Conservation (phyloP, 2,329 filamentous ascomycete genomes). For the Botrytis fabae region DNA sequence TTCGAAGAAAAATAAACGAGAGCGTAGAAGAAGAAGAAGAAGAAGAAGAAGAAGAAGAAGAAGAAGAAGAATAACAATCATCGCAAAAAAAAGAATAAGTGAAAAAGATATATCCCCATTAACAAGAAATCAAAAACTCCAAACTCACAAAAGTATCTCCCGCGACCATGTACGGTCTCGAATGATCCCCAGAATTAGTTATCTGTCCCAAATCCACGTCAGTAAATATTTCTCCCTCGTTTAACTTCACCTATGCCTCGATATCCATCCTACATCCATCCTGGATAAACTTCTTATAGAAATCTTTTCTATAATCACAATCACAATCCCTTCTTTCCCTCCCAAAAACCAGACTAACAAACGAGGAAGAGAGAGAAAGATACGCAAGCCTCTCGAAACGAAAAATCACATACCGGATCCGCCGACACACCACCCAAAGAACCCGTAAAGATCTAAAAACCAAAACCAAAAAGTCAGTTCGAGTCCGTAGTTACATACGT, state of each 20-base stretch:
- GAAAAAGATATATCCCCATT: background rate
- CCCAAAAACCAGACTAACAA: background rate
- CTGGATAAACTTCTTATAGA: background rate
- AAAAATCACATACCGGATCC: constrained; percentile 13
- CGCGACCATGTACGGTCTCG: constrained; percentile 9
- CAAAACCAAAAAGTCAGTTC: background rate
- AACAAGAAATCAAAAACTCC: background rate
- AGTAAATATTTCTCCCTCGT: background rate
- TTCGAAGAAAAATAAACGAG: background rate
- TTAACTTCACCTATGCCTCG: background rate
- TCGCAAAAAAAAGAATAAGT: no score
- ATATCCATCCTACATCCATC: background rate
- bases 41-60: background rate
- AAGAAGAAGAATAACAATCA: background rate
- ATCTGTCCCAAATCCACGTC: background rate
- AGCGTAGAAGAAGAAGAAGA: no score
- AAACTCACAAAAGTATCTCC: constrained; percentile 21
- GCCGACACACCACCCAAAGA: constrained; percentile 15
- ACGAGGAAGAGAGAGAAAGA: no score
- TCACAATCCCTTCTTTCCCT: background rate
- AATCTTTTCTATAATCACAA: background rate
- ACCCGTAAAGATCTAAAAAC: constrained; percentile 14
- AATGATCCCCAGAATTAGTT: constrained; percentile 17
- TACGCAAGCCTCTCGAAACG: background rate
- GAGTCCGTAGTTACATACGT: background rate